phyloP scores from a whole-genome alignment of 192 early-diverging fungal genomes.

The Thoreauomyces humboldtii region DNA sequence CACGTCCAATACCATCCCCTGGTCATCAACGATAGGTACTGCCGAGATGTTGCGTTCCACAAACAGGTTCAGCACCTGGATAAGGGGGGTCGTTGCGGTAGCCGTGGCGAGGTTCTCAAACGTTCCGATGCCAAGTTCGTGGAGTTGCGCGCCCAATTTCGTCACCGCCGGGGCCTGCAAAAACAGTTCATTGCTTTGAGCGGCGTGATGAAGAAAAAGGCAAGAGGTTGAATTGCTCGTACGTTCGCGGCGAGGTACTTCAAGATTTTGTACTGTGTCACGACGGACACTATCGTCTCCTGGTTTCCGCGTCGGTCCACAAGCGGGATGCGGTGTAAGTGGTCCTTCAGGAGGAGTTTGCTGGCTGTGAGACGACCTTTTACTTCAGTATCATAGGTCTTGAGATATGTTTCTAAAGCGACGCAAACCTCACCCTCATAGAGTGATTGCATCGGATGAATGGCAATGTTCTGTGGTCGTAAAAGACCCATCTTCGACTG shows the following conservation, averaged over 20 bases:
- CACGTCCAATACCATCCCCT: conserved; percentile 84
- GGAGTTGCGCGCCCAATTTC: conserved; percentile 45
- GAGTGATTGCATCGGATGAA: conserved; percentile 82
- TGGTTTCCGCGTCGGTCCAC: conserved; percentile 73
- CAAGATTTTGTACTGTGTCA: conserved; percentile 85
- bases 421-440: conserved; percentile 58
- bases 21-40: conserved; percentile 89
- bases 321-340: conserved; percentile 85
- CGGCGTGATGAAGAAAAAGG: no score
- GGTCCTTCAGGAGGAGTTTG: conserved; percentile 70
- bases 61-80: conserved; percentile 90
- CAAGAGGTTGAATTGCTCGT: no score
- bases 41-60: conserved; percentile 86
- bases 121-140: conserved; percentile 83
- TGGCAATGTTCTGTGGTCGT: conserved; percentile 59
- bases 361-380: conserved; percentile 51
- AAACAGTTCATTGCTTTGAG: no score
- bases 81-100: conserved; percentile 74
- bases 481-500: conserved; percentile 58
- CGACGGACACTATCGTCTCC: conserved; percentile 89
- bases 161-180: conserved; percentile 27
- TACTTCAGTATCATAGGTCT: background rate
- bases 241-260: conserved; percentile 86
- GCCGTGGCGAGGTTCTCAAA: conserved; percentile 82
- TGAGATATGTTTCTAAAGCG: background rate